Conservation (phyloP, 2,329 filamentous ascomycete species). For the Arthroderma uncinatum region DNA sequence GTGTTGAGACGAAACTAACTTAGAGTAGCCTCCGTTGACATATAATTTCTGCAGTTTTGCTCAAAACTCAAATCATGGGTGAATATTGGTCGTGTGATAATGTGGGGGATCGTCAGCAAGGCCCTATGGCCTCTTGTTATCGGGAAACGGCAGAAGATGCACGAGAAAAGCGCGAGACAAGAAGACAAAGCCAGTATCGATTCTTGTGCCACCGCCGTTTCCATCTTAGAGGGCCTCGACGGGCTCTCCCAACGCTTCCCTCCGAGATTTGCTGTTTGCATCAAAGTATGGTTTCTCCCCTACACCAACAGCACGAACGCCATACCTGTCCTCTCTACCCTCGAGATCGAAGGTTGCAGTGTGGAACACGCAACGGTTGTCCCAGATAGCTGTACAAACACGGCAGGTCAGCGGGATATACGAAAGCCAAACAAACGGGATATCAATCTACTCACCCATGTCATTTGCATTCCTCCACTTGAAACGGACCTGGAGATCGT, state of each 20-base stretch:
- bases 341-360: conserved; percentile 44
- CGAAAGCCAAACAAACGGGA: background rate
- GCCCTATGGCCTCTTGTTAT: no score
- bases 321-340: conserved; percentile 38
- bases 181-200: background rate
- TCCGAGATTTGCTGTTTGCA: conserved; percentile 26
- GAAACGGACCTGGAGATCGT: conserved; percentile 33
- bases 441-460: conserved; percentile 21
- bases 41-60: conserved; percentile 23
- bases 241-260: conserved; percentile 18
- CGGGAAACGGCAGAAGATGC: no score
- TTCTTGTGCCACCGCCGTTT: background rate
- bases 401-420: background rate
- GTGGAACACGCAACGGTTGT: conserved; percentile 48
- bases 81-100: no score
- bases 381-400: conserved; percentile 42
- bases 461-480: conserved; percentile 35
- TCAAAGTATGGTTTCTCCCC: conserved; percentile 47
- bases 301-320: conserved; percentile 42
- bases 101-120: no score
- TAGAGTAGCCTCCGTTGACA: conserved; percentile 29
- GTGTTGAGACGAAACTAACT: conserved; percentile 26
- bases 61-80: no score
- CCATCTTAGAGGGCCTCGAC: background rate
- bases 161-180: background rate